Base-by-base conservation (phyloP, 139 green algal genomes). In the Coelastrella sp. region DNA sequence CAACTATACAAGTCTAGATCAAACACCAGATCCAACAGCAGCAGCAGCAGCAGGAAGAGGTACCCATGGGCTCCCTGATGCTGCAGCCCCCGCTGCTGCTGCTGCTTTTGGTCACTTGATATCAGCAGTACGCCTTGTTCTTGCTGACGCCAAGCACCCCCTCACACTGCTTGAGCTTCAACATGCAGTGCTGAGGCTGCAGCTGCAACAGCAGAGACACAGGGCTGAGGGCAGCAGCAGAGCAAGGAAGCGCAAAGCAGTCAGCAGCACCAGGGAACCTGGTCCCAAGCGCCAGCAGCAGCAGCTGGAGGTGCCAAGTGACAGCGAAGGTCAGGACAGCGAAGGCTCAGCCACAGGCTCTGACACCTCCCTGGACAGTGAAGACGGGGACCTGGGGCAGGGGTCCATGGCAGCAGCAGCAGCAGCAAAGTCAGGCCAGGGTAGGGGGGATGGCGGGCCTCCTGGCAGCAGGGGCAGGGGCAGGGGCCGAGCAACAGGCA, bases 211-310 rank as follows among this genome's bases (percentile, higher is more conserved):
- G 81, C 81, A 75, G 56, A 8, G 6, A 9, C 59, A 75, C 22
- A 59, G 9, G 74, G n/a, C 20, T 86, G 24, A 56, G 60, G 60
- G 11, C 74, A 14, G 81, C 81, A 57, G 81, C 81, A 61, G 59
- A 74, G 81, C 60, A 75, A 60, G 59, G n/a, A 25, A 12, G 12
- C n/a, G 61, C 82, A 65, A 73, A 27, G 78, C 58, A 27, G 70
- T 61, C 81, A 78, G 81, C 81, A 68, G 81, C 59, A 49, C 35
- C 35, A 49, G 35, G 35, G 35, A 49, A 49, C 35, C 35, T 49
- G 35, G 35, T 49, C 35, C 35, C 35, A 49, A 88, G 35, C 35
- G 82, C 25, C 82, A 88, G 82, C 65, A 78, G 65, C 82, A 78
- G 82, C 35, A 49, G 35, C 35, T 49, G 35, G 35, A 49, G 35